Base-by-base conservation (phyloP, 2,329 filamentous ascomycete genomes). In the Ceratocystis destructans region DNA sequence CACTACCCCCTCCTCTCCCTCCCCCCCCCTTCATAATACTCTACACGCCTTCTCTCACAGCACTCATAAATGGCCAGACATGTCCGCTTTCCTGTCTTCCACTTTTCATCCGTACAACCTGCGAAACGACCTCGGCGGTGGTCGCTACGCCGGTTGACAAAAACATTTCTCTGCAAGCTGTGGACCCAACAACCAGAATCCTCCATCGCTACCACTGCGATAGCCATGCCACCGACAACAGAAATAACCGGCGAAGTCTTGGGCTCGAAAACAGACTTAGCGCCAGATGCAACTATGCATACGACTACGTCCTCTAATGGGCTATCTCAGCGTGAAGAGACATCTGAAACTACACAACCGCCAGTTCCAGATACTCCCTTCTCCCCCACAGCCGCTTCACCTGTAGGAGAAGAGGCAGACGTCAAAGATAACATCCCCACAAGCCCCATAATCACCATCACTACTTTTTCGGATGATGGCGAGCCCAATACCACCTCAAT, bases 51-150 rank as follows among this genome's bases (percentile, higher is more conserved):
- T 33, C 53, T 10, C 15, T 15, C 20, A 22, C 22, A 17, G 8
- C 22, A 22, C 25, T 57, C 53, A 57, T 57, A 57, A 57, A 57
- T 57, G 53, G 53, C 53, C 53, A 57, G 53, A 33, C 53, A 57
- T 57, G 53, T 57, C 22, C 53, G 53, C 53, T 57, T 57, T 57
- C 53, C 25, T 57, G 2, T 12, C 31, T 28, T 57, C 31, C 53
- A 22, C 53, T 57, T 28, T 17, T 3, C 53, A 31, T 22, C 53
- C 53, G 53, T 33, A 31, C 22, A 57, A 12, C 53, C 53, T 28
- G 25, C 53, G 31, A 57, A 57, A 57, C 31, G 22, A 12, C 22
- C 22, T 28, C 53, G 53, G 53, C 25, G 22, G 25, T 57, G 53
- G 53, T 57, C 53, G 53, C 53, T 57, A 28, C 53, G 53, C 53